Base-by-base conservation (phyloP, 805 yeast genomes). In the Pichia eremophila region DNA sequence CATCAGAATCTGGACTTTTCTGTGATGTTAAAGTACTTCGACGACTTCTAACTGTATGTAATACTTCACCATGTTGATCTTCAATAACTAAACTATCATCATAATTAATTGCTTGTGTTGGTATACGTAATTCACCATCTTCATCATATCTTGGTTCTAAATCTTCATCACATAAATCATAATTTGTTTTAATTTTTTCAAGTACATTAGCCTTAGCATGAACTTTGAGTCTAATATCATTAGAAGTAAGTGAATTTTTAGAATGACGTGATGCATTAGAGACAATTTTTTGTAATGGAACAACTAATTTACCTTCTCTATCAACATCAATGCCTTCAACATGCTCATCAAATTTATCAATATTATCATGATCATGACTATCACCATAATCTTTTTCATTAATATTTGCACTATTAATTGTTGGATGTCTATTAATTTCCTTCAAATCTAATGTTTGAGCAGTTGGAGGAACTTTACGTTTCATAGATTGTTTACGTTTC, bases 31-130 rank as follows among this genome's bases (percentile, higher is more conserved):
- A 8, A 4, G 55, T 44, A 35, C 45, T 50, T 27, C 41, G 38
- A 41, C 50, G 50, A 54, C 62, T 57, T 65, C 46, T 57, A 46
- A 81, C 68, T 2, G 81, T 72, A 45, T 77, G 81, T 44, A 91
- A 58, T 40, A 89, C 74, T 60, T 90, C 96, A 47, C 98, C 98
- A 43, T 81, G 73, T 47, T 75, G 77, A 64, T 89, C 93, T 61
- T 91, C 99, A 47, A 91, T 72, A 46, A 90, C 75, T 36, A 90
- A 63, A 40, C 74, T 69, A 36, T 69, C 57, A 27, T 95, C 96
- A 55, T 88, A 95, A 42, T 77, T 78, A 62, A 76, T 84, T 0
- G 80, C 83, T 35, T 67, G 63, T 1, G 67, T 54, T 8, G 70
- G 69, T 7, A 59, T 43, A 39, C 64, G 54, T n/a, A 59, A 19